These are phyloP conservation scores for Cryptococcus amylolentus DNA, from an alignment of 1,284 basidiomycete genomes.

Conservation along the genomic window DNA sequence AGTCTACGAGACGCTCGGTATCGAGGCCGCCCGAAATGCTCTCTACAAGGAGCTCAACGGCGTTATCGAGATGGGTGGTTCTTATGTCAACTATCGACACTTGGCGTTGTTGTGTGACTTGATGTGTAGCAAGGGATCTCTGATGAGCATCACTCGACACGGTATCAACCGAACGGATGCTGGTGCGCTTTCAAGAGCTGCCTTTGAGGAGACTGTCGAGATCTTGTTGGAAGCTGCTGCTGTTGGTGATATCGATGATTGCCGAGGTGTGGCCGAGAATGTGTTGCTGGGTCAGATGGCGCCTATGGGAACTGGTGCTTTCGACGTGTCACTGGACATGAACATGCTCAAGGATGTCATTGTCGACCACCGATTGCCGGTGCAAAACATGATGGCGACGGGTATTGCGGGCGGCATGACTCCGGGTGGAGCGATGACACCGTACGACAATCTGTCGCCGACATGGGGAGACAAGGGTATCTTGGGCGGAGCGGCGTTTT, in stretches of 20 bases:
- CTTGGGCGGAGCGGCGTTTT: slow-evolving; percentile 86
- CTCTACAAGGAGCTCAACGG: slow-evolving; percentile 87
- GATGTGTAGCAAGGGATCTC: slow-evolving; percentile 92
- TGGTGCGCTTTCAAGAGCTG: slow-evolving; percentile 94
- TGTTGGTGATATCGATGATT: slow-evolving; percentile 96
- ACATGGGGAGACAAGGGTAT: slow-evolving; percentile 55
- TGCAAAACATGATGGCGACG: slow-evolving; percentile 70
- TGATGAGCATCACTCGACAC: slow-evolving; percentile 99
- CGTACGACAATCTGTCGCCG: slow-evolving; percentile 84
- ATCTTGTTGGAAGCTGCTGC: slow-evolving; percentile 98
- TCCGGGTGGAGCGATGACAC: slow-evolving; percentile 80
- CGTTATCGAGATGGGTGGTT: slow-evolving; percentile 99
- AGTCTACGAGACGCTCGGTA: slow-evolving; percentile 93
- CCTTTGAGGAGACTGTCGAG: slow-evolving; percentile 99
- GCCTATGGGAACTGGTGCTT: slow-evolving; percentile 92
- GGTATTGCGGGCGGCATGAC: slow-evolving; percentile 80
- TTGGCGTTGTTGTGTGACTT: slow-evolving; percentile 92
- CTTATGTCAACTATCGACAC: slow-evolving; percentile 98
- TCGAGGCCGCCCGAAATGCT: slow-evolving; percentile 92
- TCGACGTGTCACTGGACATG: slow-evolving; percentile 93
- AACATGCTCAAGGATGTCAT: slow-evolving; percentile 99
- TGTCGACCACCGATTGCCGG: slow-evolving; percentile 87
- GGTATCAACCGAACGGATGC: slow-evolving; percentile 98
- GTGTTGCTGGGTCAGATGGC: slow-evolving; percentile 99
- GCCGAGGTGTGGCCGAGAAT: slow-evolving; percentile 96